These are phyloP conservation scores for Aureobasidium sp. DNA, from an alignment of 2,329 filamentous ascomycete species.

Conservation along the genomic window DNA sequence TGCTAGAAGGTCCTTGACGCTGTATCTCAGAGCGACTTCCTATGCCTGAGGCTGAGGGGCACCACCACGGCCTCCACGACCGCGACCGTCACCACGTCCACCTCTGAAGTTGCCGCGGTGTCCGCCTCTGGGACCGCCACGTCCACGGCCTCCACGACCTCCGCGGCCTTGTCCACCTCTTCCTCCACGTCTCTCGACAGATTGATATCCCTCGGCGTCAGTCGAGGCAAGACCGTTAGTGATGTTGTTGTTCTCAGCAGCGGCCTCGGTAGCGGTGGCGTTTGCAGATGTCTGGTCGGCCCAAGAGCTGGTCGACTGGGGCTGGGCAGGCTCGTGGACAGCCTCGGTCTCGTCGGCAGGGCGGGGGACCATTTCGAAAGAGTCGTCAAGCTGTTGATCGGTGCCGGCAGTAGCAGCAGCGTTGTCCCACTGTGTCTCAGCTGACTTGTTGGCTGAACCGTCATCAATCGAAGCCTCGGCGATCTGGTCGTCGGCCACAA, in stretches of 20 bases:
- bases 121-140: constrained; percentile 28
- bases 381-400: constrained; percentile 48
- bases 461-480: constrained; percentile 31
- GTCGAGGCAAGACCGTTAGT: constrained; percentile 26
- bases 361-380: constrained; percentile 68
- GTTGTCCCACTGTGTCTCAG: constrained; percentile 59
- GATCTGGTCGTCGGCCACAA: constrained; percentile 19
- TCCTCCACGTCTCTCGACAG: constrained; percentile 39
- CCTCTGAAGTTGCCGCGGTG: constrained; percentile 20
- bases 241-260: constrained; percentile 15
- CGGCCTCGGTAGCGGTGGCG: constrained; percentile 8
- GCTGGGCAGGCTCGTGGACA: constrained; percentile 41
- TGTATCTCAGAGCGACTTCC: not conserved
- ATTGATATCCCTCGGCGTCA: constrained; percentile 60
- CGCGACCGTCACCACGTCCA: constrained; percentile 25
- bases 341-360: constrained; percentile 67
- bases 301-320: constrained; percentile 67
- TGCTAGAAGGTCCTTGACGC: not conserved
- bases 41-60: constrained; percentile 5
- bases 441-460: constrained; percentile 43
- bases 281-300: constrained; percentile 57
- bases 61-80: constrained; percentile 30
- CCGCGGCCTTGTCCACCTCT: constrained; percentile 25
- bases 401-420: constrained; percentile 41
- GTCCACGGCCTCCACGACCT: constrained; percentile 30